phyloP scores from a whole-genome alignment of 257 asterid species.

The Lithospermum erythrorhizon region DNA sequence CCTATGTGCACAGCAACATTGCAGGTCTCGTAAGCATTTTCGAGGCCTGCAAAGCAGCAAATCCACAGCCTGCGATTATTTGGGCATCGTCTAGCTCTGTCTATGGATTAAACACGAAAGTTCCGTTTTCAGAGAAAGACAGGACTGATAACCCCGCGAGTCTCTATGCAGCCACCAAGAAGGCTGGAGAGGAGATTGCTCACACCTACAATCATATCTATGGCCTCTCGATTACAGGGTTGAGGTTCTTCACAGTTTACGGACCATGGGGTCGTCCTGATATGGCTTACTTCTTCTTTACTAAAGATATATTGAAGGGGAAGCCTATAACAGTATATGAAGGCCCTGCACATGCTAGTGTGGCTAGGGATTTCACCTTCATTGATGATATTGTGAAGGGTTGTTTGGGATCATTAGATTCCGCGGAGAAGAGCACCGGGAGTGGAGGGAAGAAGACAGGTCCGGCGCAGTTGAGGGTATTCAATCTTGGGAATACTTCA shows the following conservation, averaged over 20 bases:
- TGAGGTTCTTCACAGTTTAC: slow-evolving; percentile 31
- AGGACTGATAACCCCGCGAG: slow-evolving; percentile 32
- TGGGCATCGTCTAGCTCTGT: slow-evolving; percentile 48
- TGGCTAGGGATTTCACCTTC: slow-evolving; percentile 36
- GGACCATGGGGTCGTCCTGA: slow-evolving; percentile 49
- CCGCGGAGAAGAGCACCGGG: slow-evolving; percentile 33
- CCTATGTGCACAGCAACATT: slow-evolving; percentile 30
- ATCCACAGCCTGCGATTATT: slow-evolving; percentile 30
- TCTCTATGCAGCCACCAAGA: slow-evolving; percentile 35
- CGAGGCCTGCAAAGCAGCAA: slow-evolving; percentile 32
- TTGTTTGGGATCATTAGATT: slow-evolving; percentile 27
- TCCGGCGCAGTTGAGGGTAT: slow-evolving; percentile 27
- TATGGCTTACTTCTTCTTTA: slow-evolving; percentile 41
- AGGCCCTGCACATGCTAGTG: slow-evolving; percentile 23
- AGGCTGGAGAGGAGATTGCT: slow-evolving; percentile 43
- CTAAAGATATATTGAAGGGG: slow-evolving; percentile 26
- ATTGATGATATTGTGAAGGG: slow-evolving; percentile 32
- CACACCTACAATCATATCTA: slow-evolving; percentile 34
- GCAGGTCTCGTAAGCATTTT: slow-evolving; percentile 38
- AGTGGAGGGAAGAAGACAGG: slow-evolving; percentile 32
- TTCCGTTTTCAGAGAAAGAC: slow-evolving; percentile 31
- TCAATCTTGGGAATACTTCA: slow-evolving; percentile 36
- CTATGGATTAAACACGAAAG: slow-evolving; percentile 30
- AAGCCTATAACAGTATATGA: slow-evolving; percentile 18
- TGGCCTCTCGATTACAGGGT: slow-evolving; percentile 33